Evolutionary conservation across 164 flowering plant genomes (phyloP).

Genomic region (Aristolochia contorta): DNA sequence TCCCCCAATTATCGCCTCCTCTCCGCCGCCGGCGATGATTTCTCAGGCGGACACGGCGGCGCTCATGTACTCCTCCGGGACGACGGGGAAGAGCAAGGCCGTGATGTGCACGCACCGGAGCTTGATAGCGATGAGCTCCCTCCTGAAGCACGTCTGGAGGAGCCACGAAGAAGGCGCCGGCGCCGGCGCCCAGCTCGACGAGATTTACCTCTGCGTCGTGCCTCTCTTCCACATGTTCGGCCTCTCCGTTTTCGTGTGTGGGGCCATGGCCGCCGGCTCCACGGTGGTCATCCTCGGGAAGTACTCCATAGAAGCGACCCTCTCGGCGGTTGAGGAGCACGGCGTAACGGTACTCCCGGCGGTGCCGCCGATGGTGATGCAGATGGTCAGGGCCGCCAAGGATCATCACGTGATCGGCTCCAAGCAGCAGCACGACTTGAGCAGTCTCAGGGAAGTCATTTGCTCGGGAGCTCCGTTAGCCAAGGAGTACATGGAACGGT

Average conservation of each 20-base stretch:
- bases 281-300: slow-evolving; percentile 14
- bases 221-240: slow-evolving; percentile 28
- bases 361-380: slow-evolving; percentile 24
- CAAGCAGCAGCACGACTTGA: slow-evolving; percentile 8
- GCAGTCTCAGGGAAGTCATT: slow-evolving; percentile 19
- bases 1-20: not conserved
- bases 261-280: slow-evolving; percentile 15
- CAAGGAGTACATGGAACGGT: slow-evolving; percentile 16
- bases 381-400: slow-evolving; percentile 13
- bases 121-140: slow-evolving; percentile 15
- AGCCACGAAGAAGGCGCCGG: slow-evolving; percentile 1
- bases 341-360: slow-evolving; percentile 23
- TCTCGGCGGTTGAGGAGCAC: slow-evolving; percentile 14
- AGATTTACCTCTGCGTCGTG: slow-evolving; percentile 20
- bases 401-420: not conserved
- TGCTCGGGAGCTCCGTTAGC: slow-evolving; percentile 24
- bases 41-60: slow-evolving; percentile 16
- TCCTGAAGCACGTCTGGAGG: slow-evolving; percentile 16
- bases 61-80: slow-evolving; percentile 27
- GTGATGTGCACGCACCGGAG: slow-evolving; percentile 21
- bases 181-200: slow-evolving; percentile 7
- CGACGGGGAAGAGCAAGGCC: slow-evolving; percentile 26
- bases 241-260: slow-evolving; percentile 20
- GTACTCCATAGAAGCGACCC: slow-evolving; percentile 17
- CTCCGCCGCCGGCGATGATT: not conserved